Evolutionary conservation across 2,329 filamentous ascomycete species (phyloP).

Genomic region (Xylariaceae sp.): DNA sequence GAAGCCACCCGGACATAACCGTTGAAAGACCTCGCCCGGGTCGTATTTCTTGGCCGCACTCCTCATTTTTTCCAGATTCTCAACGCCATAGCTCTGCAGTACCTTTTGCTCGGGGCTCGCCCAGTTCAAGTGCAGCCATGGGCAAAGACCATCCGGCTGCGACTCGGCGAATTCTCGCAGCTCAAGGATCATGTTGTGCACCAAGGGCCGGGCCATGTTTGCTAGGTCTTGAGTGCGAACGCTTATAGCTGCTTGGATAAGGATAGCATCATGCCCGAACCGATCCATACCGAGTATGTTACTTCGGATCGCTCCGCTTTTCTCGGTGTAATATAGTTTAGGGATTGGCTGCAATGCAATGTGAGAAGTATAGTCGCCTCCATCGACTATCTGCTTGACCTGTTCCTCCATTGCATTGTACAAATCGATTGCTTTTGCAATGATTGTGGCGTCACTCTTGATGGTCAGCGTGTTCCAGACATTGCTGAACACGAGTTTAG

Average conservation of each 20-base stretch:
- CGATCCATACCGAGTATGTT: not conserved
- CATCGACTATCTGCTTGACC: not conserved
- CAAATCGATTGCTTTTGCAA: not conserved
- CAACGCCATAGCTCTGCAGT: constrained; percentile 23
- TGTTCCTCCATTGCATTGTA: not conserved
- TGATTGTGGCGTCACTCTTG: not conserved
- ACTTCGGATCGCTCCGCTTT: not conserved
- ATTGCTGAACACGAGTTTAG: not conserved
- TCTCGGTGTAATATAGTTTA: not conserved
- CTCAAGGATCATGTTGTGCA: not conserved
- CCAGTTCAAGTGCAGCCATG: constrained; percentile 21
- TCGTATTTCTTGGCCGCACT: constrained; percentile 34
- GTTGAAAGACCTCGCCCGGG: constrained; percentile 18
- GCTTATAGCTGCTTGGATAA: not conserved
- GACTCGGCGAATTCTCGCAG: not conserved
- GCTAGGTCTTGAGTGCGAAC: not conserved
- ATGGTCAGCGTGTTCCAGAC: not conserved
- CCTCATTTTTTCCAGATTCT: constrained; percentile 23
- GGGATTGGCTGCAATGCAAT: not conserved
- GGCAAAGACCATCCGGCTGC: not conserved
- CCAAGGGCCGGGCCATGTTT: not conserved
- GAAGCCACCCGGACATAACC: constrained; percentile 19
- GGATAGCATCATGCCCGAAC: not conserved
- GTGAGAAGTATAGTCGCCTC: not conserved
- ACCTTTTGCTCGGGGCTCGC: constrained; percentile 24